A percentile compares a stretch with the other conserved stretches of the same genome.
These are phyloP conservation scores for Lyophyllum decastes DNA, from an alignment of 768 basidiomycete genomes.

Conservation along the genomic window DNA sequence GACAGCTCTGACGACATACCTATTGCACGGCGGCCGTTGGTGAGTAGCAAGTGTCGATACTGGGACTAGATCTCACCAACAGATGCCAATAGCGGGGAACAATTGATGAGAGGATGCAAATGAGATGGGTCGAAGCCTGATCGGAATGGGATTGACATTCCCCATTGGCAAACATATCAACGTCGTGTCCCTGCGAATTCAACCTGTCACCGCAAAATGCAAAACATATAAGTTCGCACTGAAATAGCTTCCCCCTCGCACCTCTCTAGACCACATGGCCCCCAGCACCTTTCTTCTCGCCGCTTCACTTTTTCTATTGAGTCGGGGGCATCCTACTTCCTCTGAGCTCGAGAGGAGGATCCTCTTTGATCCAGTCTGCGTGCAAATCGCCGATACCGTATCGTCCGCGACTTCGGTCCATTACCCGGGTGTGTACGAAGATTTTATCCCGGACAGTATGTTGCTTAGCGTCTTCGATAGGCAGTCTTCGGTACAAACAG, in stretches of 20 bases:
- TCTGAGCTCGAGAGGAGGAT: neutral
- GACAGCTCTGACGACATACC: neutral
- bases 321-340: neutral
- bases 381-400: conserved; percentile 34
- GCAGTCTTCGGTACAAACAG: conserved; percentile 31
- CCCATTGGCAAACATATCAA: neutral
- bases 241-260: neutral
- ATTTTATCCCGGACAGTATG: neutral
- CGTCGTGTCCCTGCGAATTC: neutral
- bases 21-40: neutral
- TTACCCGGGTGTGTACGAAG: conserved; percentile 33
- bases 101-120: neutral
- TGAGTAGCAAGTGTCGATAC: neutral
- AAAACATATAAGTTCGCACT: neutral
- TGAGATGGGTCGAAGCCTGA: neutral
- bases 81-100: neutral
- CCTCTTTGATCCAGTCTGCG: conserved; percentile 30
- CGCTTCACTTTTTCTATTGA: neutral
- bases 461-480: conserved; percentile 7
- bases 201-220: neutral
- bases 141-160: neutral
- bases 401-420: conserved; percentile 49
- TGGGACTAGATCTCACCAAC: neutral
- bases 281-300: neutral
- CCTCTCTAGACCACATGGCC: neutral